Evolutionary conservation across 768 basidiomycete species (phyloP), one percentile per base, ranked within the genome.

Genomic region (Lentinula raphanica): DNA sequence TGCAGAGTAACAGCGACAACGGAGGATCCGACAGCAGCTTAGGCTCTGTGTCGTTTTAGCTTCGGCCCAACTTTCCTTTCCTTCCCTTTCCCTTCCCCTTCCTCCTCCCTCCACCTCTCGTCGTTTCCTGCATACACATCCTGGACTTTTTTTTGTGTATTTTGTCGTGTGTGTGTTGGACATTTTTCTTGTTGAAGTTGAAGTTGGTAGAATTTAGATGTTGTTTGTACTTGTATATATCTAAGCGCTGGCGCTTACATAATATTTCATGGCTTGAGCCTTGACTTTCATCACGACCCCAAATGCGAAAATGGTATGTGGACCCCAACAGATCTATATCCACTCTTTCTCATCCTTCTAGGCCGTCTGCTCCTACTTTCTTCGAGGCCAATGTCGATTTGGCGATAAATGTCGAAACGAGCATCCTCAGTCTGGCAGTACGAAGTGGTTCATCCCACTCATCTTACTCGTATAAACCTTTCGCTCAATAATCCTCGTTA

Each of bases 381-480:
- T 86, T 42, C 79, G 82, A 15, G 89, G 88, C 6, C 64, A 72
- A 35, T 90, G 89, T 72, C 81, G 74, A 63, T 91, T 85, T 63
- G 89, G 89, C 3, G 71, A 76, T 50, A 71, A 69, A 35, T 91
- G 89, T 67, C 78, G 81, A 62, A 83, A 87, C 63, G 85, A 88
- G 61, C 88, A 90, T 67, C 84, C 79, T 32, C 64, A 68, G 7
- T 86, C 85, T 68, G 79, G 79, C 48, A 80, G 85, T 87, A 60
- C 62, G 82, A 79, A 35, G 27, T n/a, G 29, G 9, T 35, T 35
- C 49, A n/a, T n/a, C n/a, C n/a, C n/a, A n/a, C n/a, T n/a, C n/a
- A n/a, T n/a, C n/a, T n/a, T n/a, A n/a, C n/a, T n/a, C n/a, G n/a
- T n/a, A n/a, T n/a, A n/a, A n/a, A n/a, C n/a, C n/a, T n/a, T n/a